Evolutionary conservation across 768 basidiomycete species (phyloP).

Genomic region (Galerina sulciceps): DNA sequence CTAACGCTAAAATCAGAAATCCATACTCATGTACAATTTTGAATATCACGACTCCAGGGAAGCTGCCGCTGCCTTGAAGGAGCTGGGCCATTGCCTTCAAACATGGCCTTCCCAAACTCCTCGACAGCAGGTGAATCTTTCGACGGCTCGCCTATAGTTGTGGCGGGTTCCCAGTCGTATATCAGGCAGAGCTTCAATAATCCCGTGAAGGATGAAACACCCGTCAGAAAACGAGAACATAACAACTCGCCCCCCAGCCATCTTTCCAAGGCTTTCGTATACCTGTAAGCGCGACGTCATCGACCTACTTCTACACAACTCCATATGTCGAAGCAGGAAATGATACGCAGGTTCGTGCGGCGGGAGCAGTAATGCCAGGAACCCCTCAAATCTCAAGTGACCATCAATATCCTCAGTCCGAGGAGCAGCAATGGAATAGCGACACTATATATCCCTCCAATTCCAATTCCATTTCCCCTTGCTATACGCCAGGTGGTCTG

Average conservation of each 20-base stretch:
- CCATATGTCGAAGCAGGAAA: slow-evolving; percentile 8
- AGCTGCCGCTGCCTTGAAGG: slow-evolving; percentile 53
- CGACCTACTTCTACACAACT: slow-evolving; percentile 40
- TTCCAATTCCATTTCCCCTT: slow-evolving; percentile 10
- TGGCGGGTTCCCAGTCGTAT: slow-evolving; percentile 38
- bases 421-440: slow-evolving; percentile 13
- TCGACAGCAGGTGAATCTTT: slow-evolving; percentile 22
- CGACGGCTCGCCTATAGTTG: slow-evolving; percentile 23
- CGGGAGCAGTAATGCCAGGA: background rate
- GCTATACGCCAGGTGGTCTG: slow-evolving; percentile 20
- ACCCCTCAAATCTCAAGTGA: background rate
- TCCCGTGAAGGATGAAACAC: slow-evolving; percentile 23
- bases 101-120: slow-evolving; percentile 7
- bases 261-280: background rate
- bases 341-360: background rate
- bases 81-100: slow-evolving; percentile 41
- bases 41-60: slow-evolving; percentile 74
- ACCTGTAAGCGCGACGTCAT: slow-evolving; percentile 25
- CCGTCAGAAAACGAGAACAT: slow-evolving; percentile 13
- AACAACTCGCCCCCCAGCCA: background rate
- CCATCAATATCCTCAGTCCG: background rate
- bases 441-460: slow-evolving; percentile 20
- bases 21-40: slow-evolving; percentile 49
- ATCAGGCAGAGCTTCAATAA: slow-evolving; percentile 36
- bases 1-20: slow-evolving; percentile 11